Percentiles rank a stretch among this genome's conserved stretches.
Conservation (phyloP, 2,329 filamentous ascomycete genomes). For the Aureobasidium sp. region DNA sequence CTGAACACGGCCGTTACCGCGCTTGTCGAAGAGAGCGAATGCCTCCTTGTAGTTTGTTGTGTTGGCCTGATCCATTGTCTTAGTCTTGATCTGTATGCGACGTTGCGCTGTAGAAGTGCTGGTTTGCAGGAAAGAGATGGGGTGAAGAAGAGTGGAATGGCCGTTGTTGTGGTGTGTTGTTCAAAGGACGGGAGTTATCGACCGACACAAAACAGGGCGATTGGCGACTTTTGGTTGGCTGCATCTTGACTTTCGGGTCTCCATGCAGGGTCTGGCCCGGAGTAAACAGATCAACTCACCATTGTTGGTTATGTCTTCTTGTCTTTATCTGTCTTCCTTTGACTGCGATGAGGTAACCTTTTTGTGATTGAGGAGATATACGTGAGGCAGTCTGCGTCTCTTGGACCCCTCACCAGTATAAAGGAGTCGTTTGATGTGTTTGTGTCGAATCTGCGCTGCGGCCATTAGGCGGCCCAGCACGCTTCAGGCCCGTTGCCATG, state of each 20-base stretch:
- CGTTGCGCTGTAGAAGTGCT: background rate
- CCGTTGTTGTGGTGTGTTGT: conserved; percentile 13
- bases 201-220: conserved; percentile 8
- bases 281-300: conserved; percentile 14
- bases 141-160: conserved; percentile 8
- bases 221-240: conserved; percentile 15
- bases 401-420: background rate
- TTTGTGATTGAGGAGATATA: background rate
- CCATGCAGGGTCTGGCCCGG: conserved; percentile 13
- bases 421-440: conserved; percentile 16
- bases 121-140: background rate
- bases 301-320: background rate
- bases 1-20: conserved; percentile 86
- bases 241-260: conserved; percentile 12
- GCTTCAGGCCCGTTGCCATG: conserved; percentile 11
- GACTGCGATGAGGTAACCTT: background rate
- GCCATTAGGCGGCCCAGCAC: background rate
- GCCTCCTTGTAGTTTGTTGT: conserved; percentile 99
- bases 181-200: background rate
- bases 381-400: conserved; percentile 6
- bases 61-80: conserved; percentile 47
- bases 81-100: conserved; percentile 9
- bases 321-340: background rate
- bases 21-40: conserved; percentile 99
- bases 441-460: conserved; percentile 12